A percentile compares a stretch with the other conserved stretches of the same genome.
These are phyloP conservation scores for Russula sp. DNA, from an alignment of 768 basidiomycete species.

Conservation along the genomic window DNA sequence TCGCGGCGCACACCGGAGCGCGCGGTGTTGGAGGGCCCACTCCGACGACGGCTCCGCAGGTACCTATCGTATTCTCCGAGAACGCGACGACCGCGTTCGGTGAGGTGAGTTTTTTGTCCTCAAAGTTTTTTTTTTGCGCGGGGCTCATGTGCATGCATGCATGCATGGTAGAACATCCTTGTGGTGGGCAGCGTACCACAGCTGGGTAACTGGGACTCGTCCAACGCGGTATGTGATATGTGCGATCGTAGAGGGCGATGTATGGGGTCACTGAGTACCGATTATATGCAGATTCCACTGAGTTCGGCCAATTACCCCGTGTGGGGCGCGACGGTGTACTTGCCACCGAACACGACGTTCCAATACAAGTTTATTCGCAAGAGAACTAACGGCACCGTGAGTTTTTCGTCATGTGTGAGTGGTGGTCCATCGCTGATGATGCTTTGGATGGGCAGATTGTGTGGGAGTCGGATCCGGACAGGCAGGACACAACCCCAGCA, in stretches of 20 bases:
- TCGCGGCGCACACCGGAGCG: constrained; percentile 24
- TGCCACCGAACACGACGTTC: constrained; percentile 45
- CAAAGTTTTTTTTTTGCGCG: no score
- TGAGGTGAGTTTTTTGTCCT: constrained; percentile 37
- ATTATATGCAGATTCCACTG: constrained; percentile 39
- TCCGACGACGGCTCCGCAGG: not conserved
- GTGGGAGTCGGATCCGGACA: constrained; percentile 60
- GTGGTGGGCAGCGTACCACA: constrained; percentile 49
- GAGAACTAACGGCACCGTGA: constrained; percentile 42
- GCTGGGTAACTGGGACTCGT: constrained; percentile 45
- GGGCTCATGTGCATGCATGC: no score
- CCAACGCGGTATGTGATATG: constrained; percentile 36
- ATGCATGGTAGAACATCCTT: constrained; percentile 58
- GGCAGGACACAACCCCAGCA: constrained; percentile 35
- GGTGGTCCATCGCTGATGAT: not conserved
- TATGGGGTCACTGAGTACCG: not conserved
- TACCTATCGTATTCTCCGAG: constrained; percentile 35
- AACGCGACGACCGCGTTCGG: constrained; percentile 51
- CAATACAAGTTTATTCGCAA: constrained; percentile 58
- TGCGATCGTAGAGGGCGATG: not conserved
- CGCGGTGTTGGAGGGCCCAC: not conserved
- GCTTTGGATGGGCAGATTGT: constrained; percentile 27
- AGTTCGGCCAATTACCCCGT: constrained; percentile 46
- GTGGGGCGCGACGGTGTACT: constrained; percentile 44
- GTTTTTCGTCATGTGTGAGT: constrained; percentile 15